phyloP scores from a whole-genome alignment of 441 rosid genomes.

The Macaranga tanarius region DNA sequence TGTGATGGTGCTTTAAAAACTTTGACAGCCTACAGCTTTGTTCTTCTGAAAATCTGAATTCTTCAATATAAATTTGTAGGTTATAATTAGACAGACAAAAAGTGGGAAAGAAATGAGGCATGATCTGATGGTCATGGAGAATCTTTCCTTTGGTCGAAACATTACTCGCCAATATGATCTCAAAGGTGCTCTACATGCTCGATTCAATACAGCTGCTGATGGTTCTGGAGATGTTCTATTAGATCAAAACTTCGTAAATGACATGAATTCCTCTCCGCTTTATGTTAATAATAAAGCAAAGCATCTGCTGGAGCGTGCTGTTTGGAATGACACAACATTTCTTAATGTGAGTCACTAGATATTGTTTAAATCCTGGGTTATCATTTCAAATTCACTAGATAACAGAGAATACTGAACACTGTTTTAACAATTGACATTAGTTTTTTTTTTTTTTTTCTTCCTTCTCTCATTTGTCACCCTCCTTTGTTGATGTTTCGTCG shows the following conservation, averaged over 20 bases:
- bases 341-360: conserved; percentile 59
- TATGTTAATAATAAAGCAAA: conserved; percentile 79
- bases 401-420: neutral
- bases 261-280: conserved; percentile 87
- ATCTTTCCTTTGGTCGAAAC: conserved; percentile 72
- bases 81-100: conserved; percentile 67
- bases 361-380: neutral
- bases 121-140: conserved; percentile 98
- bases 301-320: conserved; percentile 72
- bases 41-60: conserved; percentile 13
- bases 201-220: conserved; percentile 51
- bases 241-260: conserved; percentile 93
- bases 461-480: neutral
- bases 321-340: conserved; percentile 93
- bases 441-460: too few relatives aligned
- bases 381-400: neutral
- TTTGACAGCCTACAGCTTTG: neutral
- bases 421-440: neutral
- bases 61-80: conserved; percentile 47
- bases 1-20: conserved; percentile 10
- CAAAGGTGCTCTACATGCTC: conserved; percentile 88
- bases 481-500: neutral
- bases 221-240: conserved; percentile 77
- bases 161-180: conserved; percentile 89
- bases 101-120: conserved; percentile 75